These are phyloP conservation scores for Cynanchum wilfordii DNA, from an alignment of 257 asterid species.

Conservation along the genomic window DNA sequence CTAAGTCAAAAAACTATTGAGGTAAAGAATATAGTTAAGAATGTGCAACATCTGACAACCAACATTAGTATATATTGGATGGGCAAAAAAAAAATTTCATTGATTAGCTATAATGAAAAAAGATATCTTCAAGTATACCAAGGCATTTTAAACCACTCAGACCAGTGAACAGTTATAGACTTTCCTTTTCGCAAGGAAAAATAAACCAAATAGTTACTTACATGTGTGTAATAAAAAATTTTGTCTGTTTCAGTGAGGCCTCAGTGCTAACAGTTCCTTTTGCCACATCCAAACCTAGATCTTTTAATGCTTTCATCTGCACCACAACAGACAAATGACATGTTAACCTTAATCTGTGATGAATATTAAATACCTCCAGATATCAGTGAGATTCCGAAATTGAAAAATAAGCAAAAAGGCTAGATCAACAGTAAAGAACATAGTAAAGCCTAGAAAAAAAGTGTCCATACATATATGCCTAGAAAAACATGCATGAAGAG, in stretches of 20 bases:
- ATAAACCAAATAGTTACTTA: slow-evolving; percentile 31
- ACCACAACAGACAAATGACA: slow-evolving; percentile 3
- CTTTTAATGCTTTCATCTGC: slow-evolving; percentile 93
- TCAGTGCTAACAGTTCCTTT: slow-evolving; percentile 91
- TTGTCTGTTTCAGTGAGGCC: slow-evolving; percentile 67
- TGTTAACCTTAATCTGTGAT: background rate
- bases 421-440: background rate
- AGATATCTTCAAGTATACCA: background rate
- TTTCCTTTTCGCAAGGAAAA: slow-evolving; percentile 5
- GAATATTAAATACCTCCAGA: background rate
- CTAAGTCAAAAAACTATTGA: background rate
- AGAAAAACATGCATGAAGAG: background rate
- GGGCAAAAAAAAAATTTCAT: background rate
- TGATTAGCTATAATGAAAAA: background rate
- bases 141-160: background rate
- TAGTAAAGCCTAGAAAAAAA: background rate
- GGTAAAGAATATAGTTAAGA: background rate
- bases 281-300: slow-evolving; percentile 84
- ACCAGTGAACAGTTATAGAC: background rate
- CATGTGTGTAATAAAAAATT: slow-evolving; percentile 65
- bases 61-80: background rate
- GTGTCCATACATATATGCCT: background rate
- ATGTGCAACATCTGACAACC: background rate
- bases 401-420: background rate
- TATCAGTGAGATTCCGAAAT: background rate